A percentile compares a stretch with the other conserved stretches of the same genome.
These are phyloP conservation scores for Amphibolis antarctica DNA, from an alignment of 106 monocot genomes.

Conservation along the genomic window DNA sequence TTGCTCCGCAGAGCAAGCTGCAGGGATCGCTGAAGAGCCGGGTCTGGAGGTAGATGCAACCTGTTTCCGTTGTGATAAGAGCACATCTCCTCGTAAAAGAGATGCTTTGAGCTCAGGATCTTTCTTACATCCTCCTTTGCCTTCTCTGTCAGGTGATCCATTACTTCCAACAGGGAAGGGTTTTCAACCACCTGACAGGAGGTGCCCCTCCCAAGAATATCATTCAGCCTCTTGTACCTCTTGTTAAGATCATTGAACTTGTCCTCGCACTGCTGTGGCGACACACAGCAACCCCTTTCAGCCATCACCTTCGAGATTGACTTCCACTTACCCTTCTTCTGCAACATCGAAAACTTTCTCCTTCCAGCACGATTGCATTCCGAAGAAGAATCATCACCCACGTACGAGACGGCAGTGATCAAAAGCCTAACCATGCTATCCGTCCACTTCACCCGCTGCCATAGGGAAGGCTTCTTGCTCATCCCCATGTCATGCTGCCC, in stretches of 20 bases:
- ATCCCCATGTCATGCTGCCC: constrained; percentile 23
- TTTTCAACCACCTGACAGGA: constrained; percentile 84
- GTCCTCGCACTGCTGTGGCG: constrained; percentile 92
- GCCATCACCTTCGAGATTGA: constrained; percentile 68
- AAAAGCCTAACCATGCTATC: constrained; percentile 72
- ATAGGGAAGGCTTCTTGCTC: constrained; percentile 39
- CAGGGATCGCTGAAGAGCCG: constrained; percentile 42
- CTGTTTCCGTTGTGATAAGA: constrained; percentile 77
- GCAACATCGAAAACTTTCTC: constrained; percentile 39
- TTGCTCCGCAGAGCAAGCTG: constrained; percentile 42
- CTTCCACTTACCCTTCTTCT: constrained; percentile 95
- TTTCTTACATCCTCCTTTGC: constrained; percentile 76
- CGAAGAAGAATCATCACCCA: constrained; percentile 44
- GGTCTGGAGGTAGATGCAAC: constrained; percentile 53
- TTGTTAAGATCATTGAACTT: constrained; percentile 98
- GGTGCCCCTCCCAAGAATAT: constrained; percentile 79
- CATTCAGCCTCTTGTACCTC: constrained; percentile 81
- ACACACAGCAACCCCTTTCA: constrained; percentile 64
- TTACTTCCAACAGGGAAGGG: constrained; percentile 52
- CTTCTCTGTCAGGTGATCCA: constrained; percentile 55
- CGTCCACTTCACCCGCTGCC: constrained; percentile 83
- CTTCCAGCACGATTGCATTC: constrained; percentile 26
- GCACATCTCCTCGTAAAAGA: constrained; percentile 96
- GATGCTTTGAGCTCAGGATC: constrained; percentile 88
- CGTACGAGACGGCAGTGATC: constrained; percentile 72